A percentile compares a stretch with the other conserved stretches of the same genome.
Evolutionary conservation across 345 rosid genomes (phyloP).

Genomic region (Euphorbia tirucalli): DNA sequence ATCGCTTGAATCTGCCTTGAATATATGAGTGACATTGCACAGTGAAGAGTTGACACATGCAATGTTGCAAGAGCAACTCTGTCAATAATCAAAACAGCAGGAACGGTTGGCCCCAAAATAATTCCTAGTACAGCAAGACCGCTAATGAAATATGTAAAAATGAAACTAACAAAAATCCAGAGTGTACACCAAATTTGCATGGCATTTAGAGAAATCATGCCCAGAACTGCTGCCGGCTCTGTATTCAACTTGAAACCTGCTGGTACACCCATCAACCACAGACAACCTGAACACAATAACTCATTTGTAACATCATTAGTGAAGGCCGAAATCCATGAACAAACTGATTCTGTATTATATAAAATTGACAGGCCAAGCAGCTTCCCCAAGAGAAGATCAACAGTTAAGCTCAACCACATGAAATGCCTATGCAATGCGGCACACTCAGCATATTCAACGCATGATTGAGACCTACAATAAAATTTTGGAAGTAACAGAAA

Average conservation of each 20-base stretch:
- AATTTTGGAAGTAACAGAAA: slow-evolving; percentile 1
- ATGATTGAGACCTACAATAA: slow-evolving; percentile 60
- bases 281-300: slow-evolving; percentile 81
- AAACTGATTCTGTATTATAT: slow-evolving; percentile 46
- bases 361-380: slow-evolving; percentile 58
- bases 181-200: slow-evolving; percentile 92
- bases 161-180: slow-evolving; percentile 54
- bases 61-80: slow-evolving; percentile 48
- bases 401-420: slow-evolving; percentile 74
- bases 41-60: slow-evolving; percentile 73
- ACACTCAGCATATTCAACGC: slow-evolving; percentile 80
- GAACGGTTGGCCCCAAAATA: slow-evolving; percentile 64
- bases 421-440: slow-evolving; percentile 74
- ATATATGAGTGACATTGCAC: slow-evolving; percentile 66
- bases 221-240: slow-evolving; percentile 78
- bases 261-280: slow-evolving; percentile 99
- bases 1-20: slow-evolving; percentile 72
- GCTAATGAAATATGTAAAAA: slow-evolving; percentile 52
- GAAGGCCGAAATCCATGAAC: slow-evolving; percentile 47
- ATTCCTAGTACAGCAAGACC: slow-evolving; percentile 66
- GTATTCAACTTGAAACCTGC: slow-evolving; percentile 95
- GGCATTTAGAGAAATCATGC: slow-evolving; percentile 75
- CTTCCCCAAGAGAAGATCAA: slow-evolving; percentile 76
- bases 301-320: slow-evolving; percentile 61
- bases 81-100: slow-evolving; percentile 72